These are phyloP conservation scores for Poa pratensis DNA, from an alignment of 176 grass and related monocot species.

Conservation along the genomic window DNA sequence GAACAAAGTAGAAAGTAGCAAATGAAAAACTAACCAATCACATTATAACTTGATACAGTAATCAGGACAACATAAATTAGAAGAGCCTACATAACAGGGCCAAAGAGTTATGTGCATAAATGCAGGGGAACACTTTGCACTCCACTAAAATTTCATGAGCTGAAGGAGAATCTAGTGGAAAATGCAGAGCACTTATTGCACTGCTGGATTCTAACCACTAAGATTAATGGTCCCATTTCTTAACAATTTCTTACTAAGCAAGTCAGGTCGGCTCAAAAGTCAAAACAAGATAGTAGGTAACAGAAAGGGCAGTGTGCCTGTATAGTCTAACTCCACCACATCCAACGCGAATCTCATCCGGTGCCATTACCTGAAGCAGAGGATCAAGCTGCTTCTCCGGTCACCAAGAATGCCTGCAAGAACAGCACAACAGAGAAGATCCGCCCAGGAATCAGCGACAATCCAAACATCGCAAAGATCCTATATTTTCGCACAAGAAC, in stretches of 20 bases:
- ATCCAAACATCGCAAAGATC: slow-evolving; percentile 19
- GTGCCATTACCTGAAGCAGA: slow-evolving; percentile 20
- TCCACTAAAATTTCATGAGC: neutral
- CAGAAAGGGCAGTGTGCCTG: neutral
- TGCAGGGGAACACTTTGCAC: neutral
- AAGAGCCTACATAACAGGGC: neutral
- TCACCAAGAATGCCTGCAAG: slow-evolving; percentile 27
- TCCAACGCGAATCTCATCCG: neutral
- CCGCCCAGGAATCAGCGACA: slow-evolving; percentile 1
- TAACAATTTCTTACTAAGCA: no score
- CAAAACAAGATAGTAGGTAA: neutral
- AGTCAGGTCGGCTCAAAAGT: neutral
- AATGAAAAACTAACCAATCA: neutral
- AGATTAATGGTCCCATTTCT: neutral
- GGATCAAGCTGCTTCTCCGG: neutral
- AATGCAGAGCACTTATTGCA: neutral
- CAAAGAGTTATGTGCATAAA: neutral
- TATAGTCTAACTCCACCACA: neutral
- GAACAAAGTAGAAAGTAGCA: neutral
- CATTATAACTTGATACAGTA: neutral
- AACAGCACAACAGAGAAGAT: slow-evolving; percentile 27
- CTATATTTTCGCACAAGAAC: slow-evolving; percentile 35
- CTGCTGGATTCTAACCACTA: neutral
- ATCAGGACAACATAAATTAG: neutral
- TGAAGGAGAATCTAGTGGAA: neutral